Evolutionary conservation across 257 asterid genomes (phyloP).

Genomic region (Mentha longifolia): DNA sequence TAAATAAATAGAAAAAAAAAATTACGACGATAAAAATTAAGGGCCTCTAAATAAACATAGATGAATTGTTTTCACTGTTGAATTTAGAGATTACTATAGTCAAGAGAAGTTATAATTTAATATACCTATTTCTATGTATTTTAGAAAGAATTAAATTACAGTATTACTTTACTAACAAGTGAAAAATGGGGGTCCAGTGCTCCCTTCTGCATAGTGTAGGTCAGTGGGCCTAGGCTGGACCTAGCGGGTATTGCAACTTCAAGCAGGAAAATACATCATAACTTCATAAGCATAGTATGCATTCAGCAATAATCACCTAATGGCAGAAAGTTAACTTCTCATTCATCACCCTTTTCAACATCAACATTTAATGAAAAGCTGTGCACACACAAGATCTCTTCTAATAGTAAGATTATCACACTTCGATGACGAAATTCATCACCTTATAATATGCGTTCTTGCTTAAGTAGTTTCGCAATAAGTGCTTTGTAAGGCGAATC

Average conservation of each 20-base stretch:
- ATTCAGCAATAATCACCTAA: constrained; percentile 1
- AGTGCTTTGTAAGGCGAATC: constrained; percentile 90
- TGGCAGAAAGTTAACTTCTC: constrained; percentile 13
- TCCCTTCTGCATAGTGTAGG: background rate
- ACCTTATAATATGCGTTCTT: constrained; percentile 97
- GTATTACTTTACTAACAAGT: background rate
- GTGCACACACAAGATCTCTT: background rate
- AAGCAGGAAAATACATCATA: constrained; percentile 29
- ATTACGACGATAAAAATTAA: no score
- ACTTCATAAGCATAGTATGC: constrained; percentile 6
- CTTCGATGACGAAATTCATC: constrained; percentile 27
- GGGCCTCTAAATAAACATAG: background rate
- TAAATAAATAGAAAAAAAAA: background rate
- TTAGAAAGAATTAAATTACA: background rate
- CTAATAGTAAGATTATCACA: constrained; percentile 9
- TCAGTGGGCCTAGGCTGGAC: constrained; percentile 2
- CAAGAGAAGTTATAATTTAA: background rate
- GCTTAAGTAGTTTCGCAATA: constrained; percentile 77
- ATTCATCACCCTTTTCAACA: background rate
- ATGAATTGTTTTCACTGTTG: background rate
- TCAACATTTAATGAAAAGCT: constrained; percentile 26
- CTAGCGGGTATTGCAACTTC: constrained; percentile 21
- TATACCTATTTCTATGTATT: background rate
- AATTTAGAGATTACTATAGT: background rate
- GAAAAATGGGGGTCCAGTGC: background rate